These are phyloP conservation scores for Tolypocladium ovalisporum DNA, from an alignment of 2,329 filamentous ascomycete species.

Conservation along the genomic window DNA sequence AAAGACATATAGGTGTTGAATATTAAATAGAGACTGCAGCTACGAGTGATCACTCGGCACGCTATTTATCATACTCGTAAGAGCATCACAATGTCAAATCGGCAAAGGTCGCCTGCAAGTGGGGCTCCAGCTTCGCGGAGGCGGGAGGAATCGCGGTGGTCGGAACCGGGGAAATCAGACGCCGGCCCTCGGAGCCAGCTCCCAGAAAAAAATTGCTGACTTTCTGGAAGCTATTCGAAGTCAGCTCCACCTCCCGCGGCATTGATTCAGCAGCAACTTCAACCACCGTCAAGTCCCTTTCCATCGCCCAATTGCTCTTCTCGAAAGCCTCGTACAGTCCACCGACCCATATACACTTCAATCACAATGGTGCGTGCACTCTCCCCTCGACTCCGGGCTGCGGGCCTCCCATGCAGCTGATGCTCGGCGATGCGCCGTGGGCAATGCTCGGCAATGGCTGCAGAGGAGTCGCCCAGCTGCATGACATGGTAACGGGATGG, in stretches of 20 bases:
- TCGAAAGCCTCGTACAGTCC: not conserved
- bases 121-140: not conserved
- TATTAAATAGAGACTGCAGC: not conserved
- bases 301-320: not conserved
- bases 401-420: not conserved
- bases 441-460: not conserved
- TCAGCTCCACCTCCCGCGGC: slow-evolving; percentile 17
- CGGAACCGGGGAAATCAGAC: slow-evolving; percentile 23
- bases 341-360: slow-evolving; percentile 2
- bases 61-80: too few species aligned
- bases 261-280: not conserved
- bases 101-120: not conserved
- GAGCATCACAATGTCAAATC: not conserved
- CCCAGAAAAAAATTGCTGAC: slow-evolving; percentile 25
- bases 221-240: slow-evolving; percentile 31
- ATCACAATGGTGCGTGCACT: slow-evolving; percentile 18
- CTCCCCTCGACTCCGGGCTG: not conserved
- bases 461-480: not conserved
- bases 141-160: slow-evolving; percentile 4
- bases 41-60: not conserved
- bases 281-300: not conserved
- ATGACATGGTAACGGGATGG: not conserved
- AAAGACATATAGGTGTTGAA: not conserved
- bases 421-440: not conserved
- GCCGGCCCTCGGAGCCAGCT: slow-evolving; percentile 11